Base-by-base conservation (phyloP, 768 basidiomycete genomes). In the Lactarius hatsudake region DNA sequence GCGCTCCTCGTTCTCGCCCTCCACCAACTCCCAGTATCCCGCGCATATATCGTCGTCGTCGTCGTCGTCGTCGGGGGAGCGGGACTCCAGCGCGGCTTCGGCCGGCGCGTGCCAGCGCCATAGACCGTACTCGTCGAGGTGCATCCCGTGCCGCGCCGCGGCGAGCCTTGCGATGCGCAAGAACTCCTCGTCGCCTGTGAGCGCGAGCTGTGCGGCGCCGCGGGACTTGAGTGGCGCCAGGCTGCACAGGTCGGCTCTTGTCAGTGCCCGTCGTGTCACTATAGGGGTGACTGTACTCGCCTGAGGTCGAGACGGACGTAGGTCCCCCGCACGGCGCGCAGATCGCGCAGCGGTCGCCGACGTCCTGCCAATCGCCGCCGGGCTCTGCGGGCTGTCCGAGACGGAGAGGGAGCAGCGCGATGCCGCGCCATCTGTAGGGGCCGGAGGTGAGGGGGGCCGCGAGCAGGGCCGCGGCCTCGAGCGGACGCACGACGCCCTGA, bases 71-170 rank as follows among this genome's bases (percentile, higher is more conserved):
- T 67, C 10, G 12, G 43, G 28, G 10, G 48, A 17, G 38, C 23
- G 61, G 9, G 30, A 45, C 34, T 66, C 65, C 23, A 55, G 57
- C 10, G 58, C 36, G 34, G 48, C 62, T 61, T 68, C 67, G 23
- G 62, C 68, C 0, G 63, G 28, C 6, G 66, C 58, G 38, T 75
- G 76, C 85, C 86, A 88, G 59, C 75, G 78, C 89, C 89, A 90
- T 4, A 90, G 76, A 15, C 89, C 89, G 68, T 79, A 83, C 69
- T 87, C 85, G 69, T 87, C 83, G 34, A 90, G 78, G 40, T 81
- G 77, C 71, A 88, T 70, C 18, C 82, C 83, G 2, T 79, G 71
- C 54, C 75, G 77, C 7, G 71, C 61, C 0, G 89, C 89, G 45
- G 77, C 76, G 26, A 69, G 72, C 38, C 79, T 78, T 2, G 84